Conservation (phyloP, 1,284 basidiomycete genomes). For the Afroboletus lepidellus region DNA sequence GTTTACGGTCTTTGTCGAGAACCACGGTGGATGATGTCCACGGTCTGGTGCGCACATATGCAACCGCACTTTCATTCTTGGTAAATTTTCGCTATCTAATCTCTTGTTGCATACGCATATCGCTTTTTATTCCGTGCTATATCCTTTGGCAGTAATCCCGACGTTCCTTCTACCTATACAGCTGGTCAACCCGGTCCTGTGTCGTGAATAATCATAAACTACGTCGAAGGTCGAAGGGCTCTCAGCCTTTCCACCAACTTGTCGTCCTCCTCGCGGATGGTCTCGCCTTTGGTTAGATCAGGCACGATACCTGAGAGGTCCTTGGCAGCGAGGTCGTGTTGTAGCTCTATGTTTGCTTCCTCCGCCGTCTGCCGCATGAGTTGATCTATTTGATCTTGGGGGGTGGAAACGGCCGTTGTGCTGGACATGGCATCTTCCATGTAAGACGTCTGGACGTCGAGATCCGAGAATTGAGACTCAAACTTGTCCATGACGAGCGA, state of each 20-base stretch:
- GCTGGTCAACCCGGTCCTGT: neutral
- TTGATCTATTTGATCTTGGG: conserved; percentile 95
- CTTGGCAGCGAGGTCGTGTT: conserved; percentile 82
- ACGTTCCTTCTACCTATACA: conserved; percentile 15
- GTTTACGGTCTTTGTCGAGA: conserved; percentile 60
- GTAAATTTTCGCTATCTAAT: conserved; percentile 32
- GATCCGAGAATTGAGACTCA: conserved; percentile 92
- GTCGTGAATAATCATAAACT: conserved; percentile 4
- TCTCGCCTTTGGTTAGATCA: conserved; percentile 56
- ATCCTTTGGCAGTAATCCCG: conserved; percentile 7
- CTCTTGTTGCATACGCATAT: conserved; percentile 15
- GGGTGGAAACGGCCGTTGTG: conserved; percentile 90
- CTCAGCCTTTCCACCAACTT: conserved; percentile 79
- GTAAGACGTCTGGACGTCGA: conserved; percentile 97
- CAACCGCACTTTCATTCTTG: conserved; percentile 15
- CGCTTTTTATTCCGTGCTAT: conserved; percentile 22
- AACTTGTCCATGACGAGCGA: conserved; percentile 99
- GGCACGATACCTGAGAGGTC: conserved; percentile 52
- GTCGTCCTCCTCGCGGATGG: conserved; percentile 73
- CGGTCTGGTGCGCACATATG: neutral
- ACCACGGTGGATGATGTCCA: conserved; percentile 24
- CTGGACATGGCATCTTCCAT: conserved; percentile 97
- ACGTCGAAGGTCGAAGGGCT: conserved; percentile 76
- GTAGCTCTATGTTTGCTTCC: conserved; percentile 94
- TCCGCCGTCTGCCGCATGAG: conserved; percentile 95